These are phyloP conservation scores for Trichosporon asahii DNA, from an alignment of 1,284 basidiomycete species.

Conservation along the genomic window DNA sequence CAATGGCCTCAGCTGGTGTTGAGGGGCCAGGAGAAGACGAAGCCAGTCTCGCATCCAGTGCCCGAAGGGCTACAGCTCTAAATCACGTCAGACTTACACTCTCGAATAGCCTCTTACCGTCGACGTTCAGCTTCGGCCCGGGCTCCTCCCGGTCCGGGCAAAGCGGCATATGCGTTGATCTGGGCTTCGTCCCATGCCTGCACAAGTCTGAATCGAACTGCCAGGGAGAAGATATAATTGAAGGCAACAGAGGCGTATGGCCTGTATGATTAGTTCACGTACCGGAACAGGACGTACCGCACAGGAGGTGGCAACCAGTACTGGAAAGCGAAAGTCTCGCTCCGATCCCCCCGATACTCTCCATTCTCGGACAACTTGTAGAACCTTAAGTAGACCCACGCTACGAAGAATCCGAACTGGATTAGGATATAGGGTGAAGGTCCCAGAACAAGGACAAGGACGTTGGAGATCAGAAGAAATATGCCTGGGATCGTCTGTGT, in stretches of 20 bases:
- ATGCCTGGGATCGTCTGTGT: constrained; percentile 81
- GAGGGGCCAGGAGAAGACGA: constrained; percentile 24
- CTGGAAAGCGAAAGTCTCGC: constrained; percentile 93
- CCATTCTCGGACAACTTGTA: constrained; percentile 75
- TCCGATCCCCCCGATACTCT: constrained; percentile 70
- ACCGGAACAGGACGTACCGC: constrained; percentile 62
- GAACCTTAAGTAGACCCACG: constrained; percentile 93
- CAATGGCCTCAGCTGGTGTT: constrained; percentile 1
- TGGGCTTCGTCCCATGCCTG: constrained; percentile 69
- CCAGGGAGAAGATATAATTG: constrained; percentile 65
- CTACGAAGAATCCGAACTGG: constrained; percentile 95
- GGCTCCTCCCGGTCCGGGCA: constrained; percentile 73
- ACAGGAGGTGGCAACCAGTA: constrained; percentile 94
- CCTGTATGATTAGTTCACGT: constrained; percentile 46
- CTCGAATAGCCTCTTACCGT: constrained; percentile 56
- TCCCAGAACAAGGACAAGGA: constrained; percentile 81
- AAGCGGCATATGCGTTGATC: constrained; percentile 64
- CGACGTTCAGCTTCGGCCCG: constrained; percentile 89
- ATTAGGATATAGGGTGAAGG: constrained; percentile 94
- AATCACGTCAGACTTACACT: neutral
- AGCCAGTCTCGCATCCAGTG: constrained; percentile 86
- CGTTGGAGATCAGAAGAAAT: constrained; percentile 84
- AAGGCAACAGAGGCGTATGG: constrained; percentile 61
- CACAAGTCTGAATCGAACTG: constrained; percentile 63
- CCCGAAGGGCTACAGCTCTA: constrained; percentile 89